Conservation (phyloP, 1,284 basidiomycete species). For the Schizophyllum commune region DNA sequence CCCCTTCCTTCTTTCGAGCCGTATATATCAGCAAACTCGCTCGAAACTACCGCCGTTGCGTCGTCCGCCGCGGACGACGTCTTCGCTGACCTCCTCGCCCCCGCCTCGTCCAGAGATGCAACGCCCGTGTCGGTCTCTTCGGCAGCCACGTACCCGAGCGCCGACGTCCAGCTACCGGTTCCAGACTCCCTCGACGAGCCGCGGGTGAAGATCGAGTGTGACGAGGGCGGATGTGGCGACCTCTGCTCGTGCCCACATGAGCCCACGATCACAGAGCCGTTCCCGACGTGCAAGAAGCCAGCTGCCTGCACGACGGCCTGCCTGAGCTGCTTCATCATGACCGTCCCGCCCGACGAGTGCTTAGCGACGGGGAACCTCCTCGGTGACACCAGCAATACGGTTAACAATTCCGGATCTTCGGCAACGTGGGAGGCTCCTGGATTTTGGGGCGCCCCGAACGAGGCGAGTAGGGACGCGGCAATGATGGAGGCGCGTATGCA, state of each 20-base stretch:
- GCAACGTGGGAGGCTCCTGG: not conserved
- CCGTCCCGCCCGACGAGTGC: not conserved
- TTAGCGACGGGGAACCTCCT: not conserved
- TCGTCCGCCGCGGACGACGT: not conserved
- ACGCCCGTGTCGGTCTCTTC: not conserved
- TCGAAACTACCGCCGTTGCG: not conserved
- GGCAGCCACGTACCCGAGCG: not conserved
- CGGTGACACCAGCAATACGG: not conserved
- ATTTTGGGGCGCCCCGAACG: not conserved
- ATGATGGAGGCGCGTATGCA: not conserved
- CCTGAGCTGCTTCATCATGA: not conserved
- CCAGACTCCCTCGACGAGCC: too few relatives aligned
- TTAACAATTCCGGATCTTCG: not conserved
- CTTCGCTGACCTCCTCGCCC: not conserved
- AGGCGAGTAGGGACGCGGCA: not conserved
- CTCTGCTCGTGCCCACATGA: not conserved
- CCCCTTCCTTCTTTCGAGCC: not conserved
- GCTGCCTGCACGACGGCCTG: not conserved
- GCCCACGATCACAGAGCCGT: not conserved
- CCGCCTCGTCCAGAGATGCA: not conserved
- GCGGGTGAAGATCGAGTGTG: not conserved
- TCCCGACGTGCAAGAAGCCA: not conserved
- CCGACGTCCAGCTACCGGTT: not conserved
- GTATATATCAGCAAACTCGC: not conserved
- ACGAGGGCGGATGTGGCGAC: not conserved